phyloP scores from a whole-genome alignment of 768 basidiomycete species.

The Tylopilus vinaceipallidus region DNA sequence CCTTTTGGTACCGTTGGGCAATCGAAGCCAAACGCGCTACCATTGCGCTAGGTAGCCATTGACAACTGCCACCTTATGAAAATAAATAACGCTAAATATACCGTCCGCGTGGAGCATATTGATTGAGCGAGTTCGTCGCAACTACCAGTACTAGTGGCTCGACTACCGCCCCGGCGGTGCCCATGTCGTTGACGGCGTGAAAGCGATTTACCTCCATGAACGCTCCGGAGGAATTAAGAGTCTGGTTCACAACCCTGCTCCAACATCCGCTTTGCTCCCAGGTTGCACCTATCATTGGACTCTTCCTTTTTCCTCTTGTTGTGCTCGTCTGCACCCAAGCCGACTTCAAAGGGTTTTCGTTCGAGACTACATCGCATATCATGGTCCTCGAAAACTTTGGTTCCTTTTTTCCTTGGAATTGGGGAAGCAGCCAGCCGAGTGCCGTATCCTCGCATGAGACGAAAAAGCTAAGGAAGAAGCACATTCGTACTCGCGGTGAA shows the following conservation, averaged over 20 bases:
- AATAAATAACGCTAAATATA: not conserved
- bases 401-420: slow-evolving; percentile 62
- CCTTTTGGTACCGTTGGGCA: slow-evolving; percentile 79
- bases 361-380: slow-evolving; percentile 22
- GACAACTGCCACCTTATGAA: fast-evolving
- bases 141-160: slow-evolving; percentile 15
- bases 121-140: slow-evolving; percentile 21
- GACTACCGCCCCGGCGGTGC: slow-evolving; percentile 19
- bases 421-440: slow-evolving; percentile 38
- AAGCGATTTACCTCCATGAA: slow-evolving; percentile 39
- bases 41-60: slow-evolving; percentile 85
- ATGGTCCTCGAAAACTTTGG: slow-evolving; percentile 63
- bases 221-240: slow-evolving; percentile 39
- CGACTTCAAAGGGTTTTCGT: slow-evolving; percentile 30
- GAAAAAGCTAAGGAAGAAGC: slow-evolving; percentile 50
- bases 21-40: slow-evolving; percentile 96
- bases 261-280: slow-evolving; percentile 49
- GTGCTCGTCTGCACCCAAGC: slow-evolving; percentile 32
- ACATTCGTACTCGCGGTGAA: slow-evolving; percentile 51
- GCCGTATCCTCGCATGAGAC: slow-evolving; percentile 30
- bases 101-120: slow-evolving; percentile 7
- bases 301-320: slow-evolving; percentile 44
- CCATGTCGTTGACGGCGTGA: slow-evolving; percentile 32
- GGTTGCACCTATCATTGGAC: slow-evolving; percentile 51
- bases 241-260: slow-evolving; percentile 39